These are phyloP conservation scores for Malus sylvestris DNA, from an alignment of 306 rosid species.

Conservation along the genomic window DNA sequence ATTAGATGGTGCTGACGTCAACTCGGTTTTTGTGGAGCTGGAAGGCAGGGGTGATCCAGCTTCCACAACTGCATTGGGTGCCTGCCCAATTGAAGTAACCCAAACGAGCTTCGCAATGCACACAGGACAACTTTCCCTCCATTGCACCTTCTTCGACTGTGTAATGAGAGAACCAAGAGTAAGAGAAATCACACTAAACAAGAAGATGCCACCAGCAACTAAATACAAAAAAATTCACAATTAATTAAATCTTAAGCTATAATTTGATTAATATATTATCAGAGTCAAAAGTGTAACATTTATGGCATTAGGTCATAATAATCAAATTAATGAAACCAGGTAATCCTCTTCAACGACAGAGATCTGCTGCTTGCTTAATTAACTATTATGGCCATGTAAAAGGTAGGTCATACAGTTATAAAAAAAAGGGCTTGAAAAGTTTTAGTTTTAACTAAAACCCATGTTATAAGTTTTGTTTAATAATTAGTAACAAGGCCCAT, in stretches of 20 bases:
- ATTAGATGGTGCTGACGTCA: slow-evolving; percentile 55
- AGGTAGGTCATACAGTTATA: neutral
- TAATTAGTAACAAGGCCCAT: too few relatives aligned
- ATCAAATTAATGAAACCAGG: neutral
- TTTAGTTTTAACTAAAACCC: too few relatives aligned
- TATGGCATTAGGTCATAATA: neutral
- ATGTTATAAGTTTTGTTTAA: too few relatives aligned
- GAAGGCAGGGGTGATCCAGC: slow-evolving; percentile 98
- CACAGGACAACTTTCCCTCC: slow-evolving; percentile 86
- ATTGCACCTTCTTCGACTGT: slow-evolving; percentile 90
- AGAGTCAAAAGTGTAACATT: neutral
- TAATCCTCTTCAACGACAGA: neutral
- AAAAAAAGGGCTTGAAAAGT: too few relatives aligned
- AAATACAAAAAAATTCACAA: neutral
- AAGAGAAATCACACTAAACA: neutral
- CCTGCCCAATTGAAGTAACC: slow-evolving; percentile 95
- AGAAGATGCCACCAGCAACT: neutral
- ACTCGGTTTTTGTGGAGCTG: slow-evolving; percentile 89
- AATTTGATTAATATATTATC: neutral
- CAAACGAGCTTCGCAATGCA: slow-evolving; percentile 85
- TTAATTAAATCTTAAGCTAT: neutral
- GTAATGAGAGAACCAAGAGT: slow-evolving; percentile 23
- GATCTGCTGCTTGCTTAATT: neutral
- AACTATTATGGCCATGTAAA: neutral
- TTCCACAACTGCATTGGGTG: slow-evolving; percentile 93